These are phyloP conservation scores for Alternaria sp. DNA, from an alignment of 2,329 filamentous ascomycete genomes.

Conservation along the genomic window DNA sequence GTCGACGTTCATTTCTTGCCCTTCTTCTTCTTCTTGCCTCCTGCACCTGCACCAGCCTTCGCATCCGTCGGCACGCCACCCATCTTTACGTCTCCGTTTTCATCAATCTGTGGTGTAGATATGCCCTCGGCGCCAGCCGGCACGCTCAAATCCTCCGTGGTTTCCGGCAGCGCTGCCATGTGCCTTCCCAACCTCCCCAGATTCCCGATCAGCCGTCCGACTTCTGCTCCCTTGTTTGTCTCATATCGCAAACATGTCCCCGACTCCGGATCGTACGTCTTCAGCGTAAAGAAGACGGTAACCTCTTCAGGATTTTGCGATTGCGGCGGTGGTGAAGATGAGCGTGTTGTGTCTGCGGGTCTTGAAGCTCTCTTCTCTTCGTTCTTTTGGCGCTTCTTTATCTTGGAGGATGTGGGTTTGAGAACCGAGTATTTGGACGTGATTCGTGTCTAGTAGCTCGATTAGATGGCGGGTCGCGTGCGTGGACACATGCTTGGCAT, in stretches of 20 bases:
- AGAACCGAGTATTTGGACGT: slow-evolving; percentile 89
- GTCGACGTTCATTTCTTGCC: slow-evolving; percentile 56
- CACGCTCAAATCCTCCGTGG: slow-evolving; percentile 51
- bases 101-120: slow-evolving; percentile 47
- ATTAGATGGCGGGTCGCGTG: slow-evolving; percentile 25
- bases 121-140: slow-evolving; percentile 39
- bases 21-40: slow-evolving; percentile 62
- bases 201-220: slow-evolving; percentile 79
- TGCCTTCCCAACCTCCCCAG: slow-evolving; percentile 77
- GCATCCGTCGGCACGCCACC: slow-evolving; percentile 38
- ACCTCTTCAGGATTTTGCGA: slow-evolving; percentile 38
- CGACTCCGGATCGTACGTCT: slow-evolving; percentile 84
- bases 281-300: slow-evolving; percentile 76
- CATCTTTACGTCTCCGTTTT: slow-evolving; percentile 41
- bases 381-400: slow-evolving; percentile 47
- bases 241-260: slow-evolving; percentile 89
- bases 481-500: slow-evolving; percentile 50
- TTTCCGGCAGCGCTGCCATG: slow-evolving; percentile 61
- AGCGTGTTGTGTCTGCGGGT: slow-evolving; percentile 34
- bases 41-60: slow-evolving; percentile 35
- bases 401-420: slow-evolving; percentile 50
- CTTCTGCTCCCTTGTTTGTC: slow-evolving; percentile 90
- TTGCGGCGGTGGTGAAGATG: slow-evolving; percentile 44
- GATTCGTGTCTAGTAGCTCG: slow-evolving; percentile 74
- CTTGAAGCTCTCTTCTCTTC: slow-evolving; percentile 40